Percentiles rank a stretch among this genome's conserved stretches.
Conservation (phyloP, 1,284 basidiomycete genomes). For the Irpex sp. region DNA sequence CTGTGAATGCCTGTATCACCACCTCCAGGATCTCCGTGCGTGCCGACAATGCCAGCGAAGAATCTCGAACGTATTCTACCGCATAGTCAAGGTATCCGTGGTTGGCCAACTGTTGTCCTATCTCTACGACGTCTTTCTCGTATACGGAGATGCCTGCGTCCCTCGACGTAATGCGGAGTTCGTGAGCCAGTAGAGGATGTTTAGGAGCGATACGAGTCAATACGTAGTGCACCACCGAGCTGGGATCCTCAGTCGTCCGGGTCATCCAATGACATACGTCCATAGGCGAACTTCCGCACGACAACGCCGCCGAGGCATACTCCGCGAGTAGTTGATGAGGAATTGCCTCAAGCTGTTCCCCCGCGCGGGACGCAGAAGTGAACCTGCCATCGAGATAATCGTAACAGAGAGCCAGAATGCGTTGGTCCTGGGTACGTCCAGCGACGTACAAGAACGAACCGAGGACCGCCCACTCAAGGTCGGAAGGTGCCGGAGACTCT, state of each 20-base stretch:
- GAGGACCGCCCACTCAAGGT: conserved; percentile 34
- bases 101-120: not conserved
- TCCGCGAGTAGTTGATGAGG: not conserved
- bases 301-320: not conserved
- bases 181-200: not conserved
- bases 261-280: not conserved
- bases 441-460: conserved; percentile 47
- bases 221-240: not conserved
- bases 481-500: conserved; percentile 21
- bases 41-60: not conserved
- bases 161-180: not conserved
- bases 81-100: conserved; percentile 4
- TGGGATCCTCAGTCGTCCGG: not conserved
- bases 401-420: conserved; percentile 31
- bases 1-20: not conserved
- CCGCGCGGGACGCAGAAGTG: no score
- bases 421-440: conserved; percentile 31
- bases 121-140: not conserved
- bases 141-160: not conserved
- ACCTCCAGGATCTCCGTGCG: conserved; percentile 1
- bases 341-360: no score
- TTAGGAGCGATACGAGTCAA: not conserved
- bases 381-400: conserved; percentile 12
- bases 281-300: not conserved
- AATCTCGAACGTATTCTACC: not conserved